A percentile compares a stretch with the other conserved stretches of the same genome.
These are phyloP conservation scores for Verruconis gallopava DNA, from an alignment of 2,329 filamentous ascomycete species.

Conservation along the genomic window DNA sequence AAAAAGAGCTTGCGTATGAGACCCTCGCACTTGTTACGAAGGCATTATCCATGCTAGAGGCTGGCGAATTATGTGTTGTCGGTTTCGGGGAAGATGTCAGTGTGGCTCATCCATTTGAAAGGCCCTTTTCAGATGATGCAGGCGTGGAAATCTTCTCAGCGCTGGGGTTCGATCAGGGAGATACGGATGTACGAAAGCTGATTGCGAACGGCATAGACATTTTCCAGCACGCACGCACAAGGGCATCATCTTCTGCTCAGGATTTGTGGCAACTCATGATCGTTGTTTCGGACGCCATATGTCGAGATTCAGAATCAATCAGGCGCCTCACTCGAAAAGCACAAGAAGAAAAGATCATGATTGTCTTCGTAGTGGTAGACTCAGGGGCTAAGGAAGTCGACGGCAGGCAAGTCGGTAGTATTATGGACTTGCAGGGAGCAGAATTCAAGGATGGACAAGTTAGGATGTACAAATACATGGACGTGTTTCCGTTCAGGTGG, in stretches of 20 bases:
- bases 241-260: constrained; percentile 32
- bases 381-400: constrained; percentile 23
- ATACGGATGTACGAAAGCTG: constrained; percentile 73
- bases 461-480: constrained; percentile 70
- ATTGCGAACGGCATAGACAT: constrained; percentile 65
- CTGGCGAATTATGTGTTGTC: constrained; percentile 81
- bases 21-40: constrained; percentile 86
- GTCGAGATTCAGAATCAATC: constrained; percentile 77
- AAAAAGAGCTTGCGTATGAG: constrained; percentile 74
- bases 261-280: constrained; percentile 94
- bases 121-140: constrained; percentile 66
- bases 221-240: constrained; percentile 63
- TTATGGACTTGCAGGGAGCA: constrained; percentile 80
- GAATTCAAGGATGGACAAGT: constrained; percentile 65
- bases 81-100: constrained; percentile 78
- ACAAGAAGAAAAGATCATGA: constrained; percentile 88
- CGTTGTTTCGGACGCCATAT: constrained; percentile 87
- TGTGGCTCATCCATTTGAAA: constrained; percentile 74
- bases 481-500: constrained; percentile 93
- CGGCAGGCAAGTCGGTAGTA: constrained; percentile 46
- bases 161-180: constrained; percentile 74
- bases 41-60: constrained; percentile 82
- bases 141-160: constrained; percentile 73
- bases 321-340: constrained; percentile 73
- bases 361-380: constrained; percentile 96